Conservation (phyloP, 2,329 filamentous ascomycete species). For the Cucurbitaria berberidis region DNA sequence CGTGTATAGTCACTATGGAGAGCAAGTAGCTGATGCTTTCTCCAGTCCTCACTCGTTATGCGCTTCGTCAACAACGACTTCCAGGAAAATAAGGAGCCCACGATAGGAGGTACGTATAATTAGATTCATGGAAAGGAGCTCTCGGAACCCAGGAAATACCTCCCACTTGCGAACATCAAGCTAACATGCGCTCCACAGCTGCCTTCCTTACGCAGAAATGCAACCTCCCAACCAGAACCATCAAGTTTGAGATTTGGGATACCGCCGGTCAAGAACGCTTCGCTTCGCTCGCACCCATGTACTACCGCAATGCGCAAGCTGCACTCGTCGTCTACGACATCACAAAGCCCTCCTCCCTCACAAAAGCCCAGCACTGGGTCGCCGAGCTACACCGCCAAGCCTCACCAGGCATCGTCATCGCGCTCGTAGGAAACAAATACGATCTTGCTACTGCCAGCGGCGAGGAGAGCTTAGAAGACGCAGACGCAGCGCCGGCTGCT, state of each 20-base stretch:
- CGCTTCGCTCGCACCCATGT: conserved; percentile 96
- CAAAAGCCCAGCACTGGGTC: conserved; percentile 99
- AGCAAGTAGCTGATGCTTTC: conserved; percentile 3
- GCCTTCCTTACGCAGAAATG: conserved; percentile 99
- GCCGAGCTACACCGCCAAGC: conserved; percentile 96
- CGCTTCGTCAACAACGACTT: conserved; percentile 99
- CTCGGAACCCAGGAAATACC: neutral
- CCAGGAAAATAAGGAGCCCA: conserved; percentile 99
- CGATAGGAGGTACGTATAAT: conserved; percentile 81
- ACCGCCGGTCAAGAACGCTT: conserved; percentile 98
- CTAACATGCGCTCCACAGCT: conserved; percentile 60
- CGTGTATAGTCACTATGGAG: neutral
- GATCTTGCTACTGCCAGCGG: conserved; percentile 70
- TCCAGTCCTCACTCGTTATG: conserved; percentile 90
- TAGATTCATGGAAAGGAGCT: neutral
- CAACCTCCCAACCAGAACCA: conserved; percentile 86
- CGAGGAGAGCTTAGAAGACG: conserved; percentile 55
- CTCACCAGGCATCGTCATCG: conserved; percentile 94
- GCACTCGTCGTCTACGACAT: conserved; percentile 98
- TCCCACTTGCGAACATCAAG: neutral
- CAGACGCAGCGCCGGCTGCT: conserved; percentile 55
- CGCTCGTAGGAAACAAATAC: conserved; percentile 86
- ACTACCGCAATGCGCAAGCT: conserved; percentile 98
- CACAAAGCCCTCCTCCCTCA: conserved; percentile 91
- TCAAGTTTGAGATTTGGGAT: conserved; percentile 82